Conservation (phyloP, 75 land plant genomes). For the Picea glauca region DNA sequence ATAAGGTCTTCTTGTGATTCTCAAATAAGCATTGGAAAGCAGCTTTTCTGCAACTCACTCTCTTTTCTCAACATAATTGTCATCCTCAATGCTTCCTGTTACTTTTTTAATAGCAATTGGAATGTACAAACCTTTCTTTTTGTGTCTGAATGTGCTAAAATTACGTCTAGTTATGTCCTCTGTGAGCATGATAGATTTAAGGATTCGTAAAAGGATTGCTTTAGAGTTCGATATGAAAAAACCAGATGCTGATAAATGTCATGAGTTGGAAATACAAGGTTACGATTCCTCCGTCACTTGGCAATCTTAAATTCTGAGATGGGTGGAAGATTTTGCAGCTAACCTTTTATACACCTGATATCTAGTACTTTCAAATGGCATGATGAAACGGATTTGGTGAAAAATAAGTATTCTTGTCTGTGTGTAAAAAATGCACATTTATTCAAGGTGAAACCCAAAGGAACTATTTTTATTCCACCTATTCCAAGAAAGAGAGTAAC, state of each 20-base stretch:
- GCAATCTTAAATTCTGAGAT: neutral
- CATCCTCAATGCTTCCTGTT: neutral
- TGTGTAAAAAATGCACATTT: too few species aligned
- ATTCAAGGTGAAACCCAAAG: too few species aligned
- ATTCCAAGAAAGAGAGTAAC: too few species aligned
- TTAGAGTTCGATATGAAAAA: neutral
- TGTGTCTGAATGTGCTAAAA: neutral
- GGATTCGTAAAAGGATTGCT: neutral
- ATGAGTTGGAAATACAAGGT: neutral
- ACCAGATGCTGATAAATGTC: neutral
- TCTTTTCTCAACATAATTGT: neutral
- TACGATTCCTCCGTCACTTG: neutral
- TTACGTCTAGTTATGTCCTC: neutral
- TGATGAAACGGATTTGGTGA: too few species aligned
- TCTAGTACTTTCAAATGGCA: too few species aligned
- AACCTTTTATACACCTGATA: too few species aligned
- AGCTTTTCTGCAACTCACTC: neutral
- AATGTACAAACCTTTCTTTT: neutral
- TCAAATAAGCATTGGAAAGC: neutral
- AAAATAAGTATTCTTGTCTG: too few species aligned
- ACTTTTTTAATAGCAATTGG: neutral
- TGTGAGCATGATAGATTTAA: neutral
- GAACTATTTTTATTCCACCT: too few species aligned
- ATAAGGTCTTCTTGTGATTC: neutral
- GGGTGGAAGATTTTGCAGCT: too few species aligned